phyloP scores from a whole-genome alignment of 164 flowering plant genomes.

The Berberis thunbergii region DNA sequence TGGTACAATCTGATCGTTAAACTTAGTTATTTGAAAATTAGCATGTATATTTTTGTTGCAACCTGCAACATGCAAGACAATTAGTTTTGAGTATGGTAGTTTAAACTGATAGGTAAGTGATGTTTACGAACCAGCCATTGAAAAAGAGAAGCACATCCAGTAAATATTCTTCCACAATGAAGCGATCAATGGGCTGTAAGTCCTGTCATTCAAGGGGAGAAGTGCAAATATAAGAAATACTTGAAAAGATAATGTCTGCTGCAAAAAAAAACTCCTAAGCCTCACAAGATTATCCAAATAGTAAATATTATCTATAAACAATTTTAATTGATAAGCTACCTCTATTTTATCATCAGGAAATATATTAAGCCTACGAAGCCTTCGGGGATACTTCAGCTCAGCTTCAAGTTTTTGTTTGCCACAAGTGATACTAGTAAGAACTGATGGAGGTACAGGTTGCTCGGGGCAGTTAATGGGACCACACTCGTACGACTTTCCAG shows the following conservation, averaged over 20 bases:
- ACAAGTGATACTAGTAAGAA: slow-evolving; percentile 32
- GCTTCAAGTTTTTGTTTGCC: slow-evolving; percentile 90
- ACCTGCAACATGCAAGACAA: too few relatives aligned
- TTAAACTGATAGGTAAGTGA: not conserved
- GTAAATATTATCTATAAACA: not conserved
- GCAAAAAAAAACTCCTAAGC: not conserved
- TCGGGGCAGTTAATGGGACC: slow-evolving; percentile 73
- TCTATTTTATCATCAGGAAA: slow-evolving; percentile 78
- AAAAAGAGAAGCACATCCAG: slow-evolving; percentile 85
- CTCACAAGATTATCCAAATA: not conserved
- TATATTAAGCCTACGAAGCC: slow-evolving; percentile 79
- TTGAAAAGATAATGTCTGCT: not conserved
- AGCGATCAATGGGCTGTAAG: slow-evolving; percentile 90
- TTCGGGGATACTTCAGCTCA: slow-evolving; percentile 74
- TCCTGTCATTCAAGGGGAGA: slow-evolving; percentile 43
- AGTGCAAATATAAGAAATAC: slow-evolving; percentile 1
- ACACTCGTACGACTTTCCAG: slow-evolving; percentile 80
- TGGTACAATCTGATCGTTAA: too few relatives aligned
- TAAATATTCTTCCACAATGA: slow-evolving; percentile 82
- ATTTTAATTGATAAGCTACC: slow-evolving; percentile 27
- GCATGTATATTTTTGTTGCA: too few relatives aligned
- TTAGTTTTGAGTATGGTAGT: not conserved
- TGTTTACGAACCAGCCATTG: slow-evolving; percentile 83
- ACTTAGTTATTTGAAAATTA: too few relatives aligned
- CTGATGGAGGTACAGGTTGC: slow-evolving; percentile 48